Evolutionary conservation across 2,329 filamentous ascomycete species (phyloP), one percentile per base, ranked within the genome.

Genomic region (Helotiales sp.): DNA sequence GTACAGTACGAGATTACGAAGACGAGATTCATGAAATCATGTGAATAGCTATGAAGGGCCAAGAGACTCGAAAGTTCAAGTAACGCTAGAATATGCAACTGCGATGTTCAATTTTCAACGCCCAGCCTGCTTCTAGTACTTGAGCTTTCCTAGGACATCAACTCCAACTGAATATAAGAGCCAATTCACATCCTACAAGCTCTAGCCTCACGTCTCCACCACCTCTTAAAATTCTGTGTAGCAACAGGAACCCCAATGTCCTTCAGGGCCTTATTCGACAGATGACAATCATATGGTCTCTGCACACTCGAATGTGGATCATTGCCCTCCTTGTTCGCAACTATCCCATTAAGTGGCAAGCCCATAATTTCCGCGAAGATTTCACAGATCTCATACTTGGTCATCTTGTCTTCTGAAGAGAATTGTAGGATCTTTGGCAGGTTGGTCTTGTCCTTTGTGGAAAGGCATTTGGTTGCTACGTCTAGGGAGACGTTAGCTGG

Each of bases 381-480:
- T 79, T 92, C 82, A 77, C 92, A 94, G 64, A 97, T 97, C 78
- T 95, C 89, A 78, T 94, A 96, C 81, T 97, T 97, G 55, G 93
- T 97, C 83, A 90, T 91, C 71, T 84, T 87, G 73, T 97, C 92
- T 79, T 97, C 93, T 52, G 92, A 93, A 2, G 91, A 92, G 80
- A 97, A 97, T 64, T 97, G 93, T 22, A 97, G 83, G 50, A 93
- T 86, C 30, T 77, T 81, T 0, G 93, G 93, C 43, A 97, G 80
- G 17, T 81, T 76, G 11, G 81, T 77, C 60, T 83, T 80, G 43
- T 85, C 81, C 43, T 77, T 74, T 13, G 82, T 79, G 3, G 77
- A 79, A 62, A 91, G 81, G 74, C 94, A 96, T 74, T 91, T 89
- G 69, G 83, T 83, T 1, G 91, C 87, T 57, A 96, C 82, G 72